Conservation (phyloP, 352 stramenopile genomes). For the Phytopythium delawarense region DNA sequence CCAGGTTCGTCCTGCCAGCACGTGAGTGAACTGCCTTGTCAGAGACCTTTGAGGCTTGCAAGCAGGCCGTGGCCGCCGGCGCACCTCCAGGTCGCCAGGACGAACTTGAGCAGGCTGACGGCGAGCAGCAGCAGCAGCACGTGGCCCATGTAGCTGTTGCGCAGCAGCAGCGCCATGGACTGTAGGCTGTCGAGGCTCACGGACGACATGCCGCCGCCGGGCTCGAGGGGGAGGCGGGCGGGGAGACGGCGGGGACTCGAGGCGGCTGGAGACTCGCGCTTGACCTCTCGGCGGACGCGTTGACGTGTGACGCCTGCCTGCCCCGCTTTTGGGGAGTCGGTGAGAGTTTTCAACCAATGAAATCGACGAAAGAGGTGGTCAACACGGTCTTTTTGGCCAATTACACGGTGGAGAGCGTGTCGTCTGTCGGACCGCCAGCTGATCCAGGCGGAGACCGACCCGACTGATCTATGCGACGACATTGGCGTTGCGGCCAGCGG, state of each 20-base stretch:
- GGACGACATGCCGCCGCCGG: constrained; percentile 11
- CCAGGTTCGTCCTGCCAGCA: constrained; percentile 24
- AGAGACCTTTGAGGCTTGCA: too few relatives aligned
- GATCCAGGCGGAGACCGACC: too few relatives aligned
- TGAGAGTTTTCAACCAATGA: not conserved
- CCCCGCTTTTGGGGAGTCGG: not conserved
- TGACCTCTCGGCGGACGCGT: constrained; percentile 7
- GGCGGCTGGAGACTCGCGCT: not conserved
- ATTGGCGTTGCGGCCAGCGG: too few relatives aligned
- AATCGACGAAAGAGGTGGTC: not conserved
- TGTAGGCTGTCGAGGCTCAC: constrained; percentile 66
- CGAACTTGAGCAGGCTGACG: constrained; percentile 51
- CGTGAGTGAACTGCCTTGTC: too few relatives aligned
- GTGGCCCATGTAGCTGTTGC: constrained; percentile 64
- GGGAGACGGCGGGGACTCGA: not conserved
- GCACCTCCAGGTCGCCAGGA: constrained; percentile 54
- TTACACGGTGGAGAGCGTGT: not conserved
- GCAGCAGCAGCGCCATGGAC: constrained; percentile 50
- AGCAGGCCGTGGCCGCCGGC: not conserved
- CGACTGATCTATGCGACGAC: not conserved
- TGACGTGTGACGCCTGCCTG: constrained; percentile 3
- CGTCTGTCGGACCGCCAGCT: not conserved
- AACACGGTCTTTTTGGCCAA: not conserved
- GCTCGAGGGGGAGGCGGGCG: not conserved
- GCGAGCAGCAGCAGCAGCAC: constrained; percentile 54